These are phyloP conservation scores for Verticillium isaacii DNA, from an alignment of 2,329 filamentous ascomycete genomes.

Conservation along the genomic window DNA sequence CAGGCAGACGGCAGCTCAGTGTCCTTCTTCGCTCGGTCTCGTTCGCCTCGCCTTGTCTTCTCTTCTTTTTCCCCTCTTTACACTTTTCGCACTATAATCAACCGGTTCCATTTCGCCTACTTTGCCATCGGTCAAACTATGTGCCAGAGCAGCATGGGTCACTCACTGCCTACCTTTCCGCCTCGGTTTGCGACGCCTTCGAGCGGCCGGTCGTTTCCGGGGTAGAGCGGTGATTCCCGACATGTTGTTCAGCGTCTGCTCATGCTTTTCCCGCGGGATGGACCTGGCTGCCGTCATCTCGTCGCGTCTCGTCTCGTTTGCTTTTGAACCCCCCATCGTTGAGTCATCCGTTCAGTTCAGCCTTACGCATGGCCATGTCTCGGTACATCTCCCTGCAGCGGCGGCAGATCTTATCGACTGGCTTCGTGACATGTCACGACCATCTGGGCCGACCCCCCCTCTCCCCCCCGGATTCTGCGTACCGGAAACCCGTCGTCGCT, in stretches of 20 bases:
- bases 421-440: not conserved
- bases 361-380: not conserved
- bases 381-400: not conserved
- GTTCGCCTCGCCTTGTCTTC: slow-evolving; percentile 6
- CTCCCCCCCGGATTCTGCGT: not conserved
- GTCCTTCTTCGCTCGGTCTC: not conserved
- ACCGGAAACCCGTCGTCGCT: not conserved
- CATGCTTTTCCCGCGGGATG: slow-evolving; percentile 4
- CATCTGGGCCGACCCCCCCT: too few species aligned
- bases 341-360: not conserved
- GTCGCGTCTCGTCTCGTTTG: not conserved
- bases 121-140: slow-evolving; percentile 55
- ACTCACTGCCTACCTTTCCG: not conserved
- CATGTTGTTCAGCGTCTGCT: not conserved
- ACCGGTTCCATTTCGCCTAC: slow-evolving; percentile 46
- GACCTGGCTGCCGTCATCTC: not conserved
- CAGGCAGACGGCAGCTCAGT: not conserved
- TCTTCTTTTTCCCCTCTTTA: slow-evolving; percentile 27
- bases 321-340: not conserved
- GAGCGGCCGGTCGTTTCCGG: slow-evolving; percentile 7
- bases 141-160: slow-evolving; percentile 45
- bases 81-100: slow-evolving; percentile 57
- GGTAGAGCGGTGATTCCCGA: not conserved
- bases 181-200: not conserved
- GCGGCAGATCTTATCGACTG: not conserved